phyloP scores from a whole-genome alignment of 2,329 filamentous ascomycete genomes.

The Clonostachys rosea region DNA sequence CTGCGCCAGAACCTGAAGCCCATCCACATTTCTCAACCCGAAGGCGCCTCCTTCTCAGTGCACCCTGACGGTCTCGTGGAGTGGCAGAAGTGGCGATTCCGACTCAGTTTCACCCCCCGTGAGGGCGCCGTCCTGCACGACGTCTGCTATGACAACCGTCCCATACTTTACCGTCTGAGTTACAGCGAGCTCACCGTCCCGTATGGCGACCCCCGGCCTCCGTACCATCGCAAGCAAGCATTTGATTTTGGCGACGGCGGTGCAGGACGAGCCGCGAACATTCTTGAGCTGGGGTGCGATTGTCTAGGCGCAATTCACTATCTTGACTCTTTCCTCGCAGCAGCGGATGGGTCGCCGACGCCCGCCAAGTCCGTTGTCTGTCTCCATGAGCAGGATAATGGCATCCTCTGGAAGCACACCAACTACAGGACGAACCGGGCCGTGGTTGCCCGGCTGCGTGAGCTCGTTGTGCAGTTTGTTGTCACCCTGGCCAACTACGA shows the following conservation, averaged over 20 bases:
- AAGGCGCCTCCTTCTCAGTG: slow-evolving; percentile 63
- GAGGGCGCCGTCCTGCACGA: slow-evolving; percentile 70
- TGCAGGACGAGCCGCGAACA: slow-evolving; percentile 63
- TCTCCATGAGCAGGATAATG: slow-evolving; percentile 67
- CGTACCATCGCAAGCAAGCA: slow-evolving; percentile 65
- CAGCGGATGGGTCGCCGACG: slow-evolving; percentile 45
- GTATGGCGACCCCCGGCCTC: slow-evolving; percentile 61
- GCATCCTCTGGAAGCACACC: slow-evolving; percentile 68
- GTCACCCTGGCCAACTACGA: slow-evolving; percentile 69
- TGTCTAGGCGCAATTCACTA: slow-evolving; percentile 65
- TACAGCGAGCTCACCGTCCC: slow-evolving; percentile 68
- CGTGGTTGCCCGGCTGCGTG: slow-evolving; percentile 53
- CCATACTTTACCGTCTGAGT: slow-evolving; percentile 61
- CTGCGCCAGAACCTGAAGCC: slow-evolving; percentile 56
- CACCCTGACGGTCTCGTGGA: slow-evolving; percentile 39
- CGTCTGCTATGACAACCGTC: slow-evolving; percentile 60
- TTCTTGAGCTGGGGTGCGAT: slow-evolving; percentile 64
- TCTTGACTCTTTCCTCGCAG: slow-evolving; percentile 52
- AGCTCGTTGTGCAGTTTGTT: slow-evolving; percentile 65
- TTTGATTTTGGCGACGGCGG: slow-evolving; percentile 71
- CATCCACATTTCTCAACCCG: slow-evolving; percentile 66
- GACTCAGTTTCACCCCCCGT: slow-evolving; percentile 64
- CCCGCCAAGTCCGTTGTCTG: slow-evolving; percentile 57
- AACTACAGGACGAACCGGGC: slow-evolving; percentile 62
- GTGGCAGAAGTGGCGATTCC: slow-evolving; percentile 68